Base-by-base conservation (phyloP, 1,139 yeast genomes). In the Yamadazyma triangularis region DNA sequence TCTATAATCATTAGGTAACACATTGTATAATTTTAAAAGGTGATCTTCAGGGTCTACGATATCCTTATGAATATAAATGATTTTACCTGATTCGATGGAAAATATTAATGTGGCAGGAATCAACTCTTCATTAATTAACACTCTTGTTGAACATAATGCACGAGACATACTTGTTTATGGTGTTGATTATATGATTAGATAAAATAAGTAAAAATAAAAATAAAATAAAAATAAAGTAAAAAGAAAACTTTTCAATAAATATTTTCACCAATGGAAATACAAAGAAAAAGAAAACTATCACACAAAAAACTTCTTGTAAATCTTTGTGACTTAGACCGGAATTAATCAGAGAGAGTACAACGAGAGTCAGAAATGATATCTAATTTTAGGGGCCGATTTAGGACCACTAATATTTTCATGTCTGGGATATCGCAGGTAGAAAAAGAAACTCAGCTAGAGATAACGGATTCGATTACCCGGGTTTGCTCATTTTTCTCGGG, bases 61-160 rank as follows among this genome's bases (percentile, higher is more conserved):
- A 3, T 15, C 22, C 9, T 12, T 7, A 9, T 25, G 48, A 13
- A 84, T 66, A 27, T 70, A 66, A 15, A 80, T 54, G 29, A 86
- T 79, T 44, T 73, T 79, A 0, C 95, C 95, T 2, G 85, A 62
- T 22, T 65, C 71, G 2, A 63, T 42, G 2, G 86, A 77, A 51
- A 68, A 84, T 24, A 82, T 64, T 18, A 86, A 60, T 4, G 94
- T 83, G 19, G 93, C 94, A 1, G 85, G 76, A 2, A 48, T 53
- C 2, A 80, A 47, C 29, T 52, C 40, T 23, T 67, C 75, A 26
- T 66, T 70, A 8, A 83, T 39, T 19, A 84, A 73, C 7, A 83
- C 93, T n/a, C 66, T 63, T 10, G 64, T 55, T 2, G 95, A 85
- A 0, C 85, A 60, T 25, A 86, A 61, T 4, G 91, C 89, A 41